These are phyloP conservation scores for Odontarrhena argentea DNA, from an alignment of 345 rosid species.

Conservation along the genomic window DNA sequence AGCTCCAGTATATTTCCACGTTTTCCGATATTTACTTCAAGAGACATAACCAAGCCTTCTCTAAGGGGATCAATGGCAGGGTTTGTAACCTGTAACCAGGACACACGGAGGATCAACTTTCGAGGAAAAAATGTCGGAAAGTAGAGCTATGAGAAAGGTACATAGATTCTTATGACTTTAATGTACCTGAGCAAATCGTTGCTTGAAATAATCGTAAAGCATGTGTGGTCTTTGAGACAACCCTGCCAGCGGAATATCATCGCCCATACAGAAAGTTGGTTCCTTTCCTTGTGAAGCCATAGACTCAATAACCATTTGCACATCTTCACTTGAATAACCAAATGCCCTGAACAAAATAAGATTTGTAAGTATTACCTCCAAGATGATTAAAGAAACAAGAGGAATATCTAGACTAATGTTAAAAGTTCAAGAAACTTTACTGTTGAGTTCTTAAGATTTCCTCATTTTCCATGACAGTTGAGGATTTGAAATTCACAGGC, in stretches of 20 bases:
- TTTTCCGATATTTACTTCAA: constrained; percentile 91
- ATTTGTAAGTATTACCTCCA: constrained; percentile 4
- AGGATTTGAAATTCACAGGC: constrained; percentile 63
- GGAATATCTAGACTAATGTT: not conserved
- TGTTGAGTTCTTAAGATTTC: constrained; percentile 82
- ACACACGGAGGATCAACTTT: constrained; percentile 13
- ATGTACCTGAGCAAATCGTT: constrained; percentile 96
- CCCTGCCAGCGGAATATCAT: constrained; percentile 85
- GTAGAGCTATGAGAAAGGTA: not conserved
- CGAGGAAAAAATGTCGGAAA: not conserved
- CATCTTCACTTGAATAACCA: constrained; percentile 99
- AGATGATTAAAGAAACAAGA: constrained; percentile 5
- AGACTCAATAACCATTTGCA: constrained; percentile 95
- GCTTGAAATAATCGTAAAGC: constrained; percentile 98
- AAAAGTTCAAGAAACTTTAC: constrained; percentile 51
- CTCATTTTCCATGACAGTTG: constrained; percentile 76
- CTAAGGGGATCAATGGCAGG: constrained; percentile 98
- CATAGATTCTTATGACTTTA: not conserved
- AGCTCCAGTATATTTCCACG: constrained; percentile 88
- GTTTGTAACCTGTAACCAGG: constrained; percentile 76
- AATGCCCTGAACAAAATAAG: constrained; percentile 60
- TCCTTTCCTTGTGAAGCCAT: constrained; percentile 99
- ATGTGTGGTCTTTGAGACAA: constrained; percentile 86
- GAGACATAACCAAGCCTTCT: constrained; percentile 98
- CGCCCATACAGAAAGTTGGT: constrained; percentile 98